Base-by-base conservation (phyloP, 73 alveolate genomes). In the Stentor coeruleus region DNA sequence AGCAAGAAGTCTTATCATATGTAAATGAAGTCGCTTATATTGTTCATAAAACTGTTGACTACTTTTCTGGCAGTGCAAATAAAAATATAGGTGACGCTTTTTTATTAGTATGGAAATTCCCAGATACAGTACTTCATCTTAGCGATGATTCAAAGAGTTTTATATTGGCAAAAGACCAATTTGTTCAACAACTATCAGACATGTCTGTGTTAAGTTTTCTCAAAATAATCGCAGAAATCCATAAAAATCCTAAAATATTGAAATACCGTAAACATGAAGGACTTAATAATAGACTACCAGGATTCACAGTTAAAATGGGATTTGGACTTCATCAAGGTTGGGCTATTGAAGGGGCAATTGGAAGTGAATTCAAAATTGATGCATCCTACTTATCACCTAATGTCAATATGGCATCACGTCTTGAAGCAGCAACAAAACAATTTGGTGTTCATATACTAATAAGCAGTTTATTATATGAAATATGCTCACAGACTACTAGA, bases 71-170 rank as follows among this genome's bases (percentile, higher is more conserved):
- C 37, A 90, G 95, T 39, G 95, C 97, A 1, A 95, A 95, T 84
- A 95, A 95, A 87, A 95, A 95, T 86, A 91, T 95, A 3, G 99
- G 99, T 37, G 99, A 95, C 84, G 97, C 97, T 40, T 95, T 95
- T 83, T 83, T 95, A 41, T 84, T 93, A 20, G 97, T 88, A 42
- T 95, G 99, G 98, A 95, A 95, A 83, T 95, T 84, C 28, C 73
- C 73, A 20, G 73, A 57, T 20, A 31, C 15, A 2, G 73, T 31
- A 1, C 15, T 57, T 20, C 15, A 57, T 1, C n/a, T n/a, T n/a
- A n/a, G n/a, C n/a, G 73, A 57, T 57, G 73, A 57, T 31, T 31
- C 73, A 2, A 57, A 57, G 28, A 57, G 28, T 57, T 20, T 20
- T 20, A 57, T 57, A 20, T 31, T 57, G 2, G 35, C 79, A 38